Evolutionary conservation across 2,329 filamentous ascomycete genomes (phyloP), one percentile per base, ranked within the genome.

Genomic region (Cladophialophora psammophila): DNA sequence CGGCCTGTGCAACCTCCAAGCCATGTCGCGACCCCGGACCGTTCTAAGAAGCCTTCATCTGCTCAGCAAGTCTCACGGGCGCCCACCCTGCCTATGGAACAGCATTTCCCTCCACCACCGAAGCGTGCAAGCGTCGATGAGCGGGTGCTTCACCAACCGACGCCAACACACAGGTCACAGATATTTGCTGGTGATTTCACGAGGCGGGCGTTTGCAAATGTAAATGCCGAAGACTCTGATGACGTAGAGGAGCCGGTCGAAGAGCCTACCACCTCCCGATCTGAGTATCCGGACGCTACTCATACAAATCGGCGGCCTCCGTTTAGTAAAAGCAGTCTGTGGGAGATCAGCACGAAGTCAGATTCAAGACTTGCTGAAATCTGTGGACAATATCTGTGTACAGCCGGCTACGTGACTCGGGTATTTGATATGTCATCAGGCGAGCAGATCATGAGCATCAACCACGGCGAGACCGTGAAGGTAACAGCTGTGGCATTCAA

Each of bases 351-450:
- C 35, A 94, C 91, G 2, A 93, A 92, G 73, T 95, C 96, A 72
- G 95, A 98, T 70, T 91, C 92, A 5, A 89, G 93, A 50, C 83
- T 93, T 35, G 89, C 97, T 75, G 94, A 95, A 69, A 89, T 96
- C 2, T 97, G 92, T 76, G 95, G 95, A 7, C 90, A 94, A 70
- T 89, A 91, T 72, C 88, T 95, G 7, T 97, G 93, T 76, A 94
- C 94, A 0, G 92, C 91, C 15, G 95, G 94, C 5, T 90, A 91
- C 70, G 84, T 95, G 69, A 98, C 94, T 1, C 87, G 92, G 68
- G 92, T 94, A 0, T 99, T 95, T 94, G 94, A 90, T 76, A 79
- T 97, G 31, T 81, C 88, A 10, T 93, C 93, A 62, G 94, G 94
- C 2, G 91, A 96, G 72, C 84, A 92, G 59, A 76, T 96, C 13